Evolutionary conservation across 2,329 filamentous ascomycete species (phyloP), one percentile per base, ranked within the genome.

Genomic region (Fusarium longipes): DNA sequence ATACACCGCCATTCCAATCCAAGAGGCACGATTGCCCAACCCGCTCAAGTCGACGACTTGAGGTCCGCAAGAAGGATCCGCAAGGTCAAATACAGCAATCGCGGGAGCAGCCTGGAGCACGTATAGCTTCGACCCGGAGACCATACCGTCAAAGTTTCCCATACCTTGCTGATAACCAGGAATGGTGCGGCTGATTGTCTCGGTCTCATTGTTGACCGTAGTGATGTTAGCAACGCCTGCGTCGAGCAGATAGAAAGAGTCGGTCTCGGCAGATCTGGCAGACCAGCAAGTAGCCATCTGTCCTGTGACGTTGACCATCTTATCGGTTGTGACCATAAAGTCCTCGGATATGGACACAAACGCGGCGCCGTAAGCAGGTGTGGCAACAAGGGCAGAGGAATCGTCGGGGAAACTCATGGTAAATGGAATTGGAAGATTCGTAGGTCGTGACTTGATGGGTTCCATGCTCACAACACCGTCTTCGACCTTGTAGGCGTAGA

Each of bases 301-400:
- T 0, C 29, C 25, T 1, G 56, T 24, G 12, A 61, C 12, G 3
- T 49, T 54, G 4, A 61, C 8, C 1, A 39, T 24, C 15, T 11
- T n/a, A 2, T 29, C 10, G 5, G 45, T 61, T 2, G 10, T 10
- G 1, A 61, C 45, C 1, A 11, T 44, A 10, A 35, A 18, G 22
- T 53, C 22, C 1, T 54, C 0, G 11, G 32, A 24, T 5, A 61
- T 29, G 17, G 56, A 44, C 2, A 61, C 56, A 1, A 61, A 53
- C 6, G 56, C 57, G n/a, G 45, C 57, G 11, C 57, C 57, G 4
- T 61, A 61, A 12, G 56, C 38, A 5, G 57, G 57, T 0, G 57
- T 61, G 2, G 56, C 17, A 5, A 61, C 25, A 4, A 61, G 8
- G 7, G 56, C 56, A 2, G 45, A 33, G 1, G 3, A 0, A 3